Conservation (phyloP, 805 yeast genomes). For the Saturnispora silvae region DNA sequence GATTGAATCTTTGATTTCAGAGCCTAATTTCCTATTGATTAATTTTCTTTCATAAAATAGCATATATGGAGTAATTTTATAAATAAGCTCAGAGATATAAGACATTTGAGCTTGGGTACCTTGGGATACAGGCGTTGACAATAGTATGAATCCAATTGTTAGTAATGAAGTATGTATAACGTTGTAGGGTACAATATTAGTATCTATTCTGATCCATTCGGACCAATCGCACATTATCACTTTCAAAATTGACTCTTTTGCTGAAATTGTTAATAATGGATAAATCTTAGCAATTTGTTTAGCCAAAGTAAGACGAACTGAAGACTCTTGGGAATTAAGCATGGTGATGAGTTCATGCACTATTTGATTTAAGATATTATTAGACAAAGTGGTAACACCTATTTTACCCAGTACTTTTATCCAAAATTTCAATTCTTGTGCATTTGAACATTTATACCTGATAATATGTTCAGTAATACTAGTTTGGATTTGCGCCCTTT, state of each 20-base stretch:
- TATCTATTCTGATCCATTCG: background rate
- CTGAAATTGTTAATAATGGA: constrained; percentile 12
- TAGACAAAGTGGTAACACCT: too few species aligned
- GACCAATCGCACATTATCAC: background rate
- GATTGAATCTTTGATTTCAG: constrained; percentile 72
- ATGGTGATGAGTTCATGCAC: too few species aligned
- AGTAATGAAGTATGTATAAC: constrained; percentile 45
- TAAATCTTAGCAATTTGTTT: constrained; percentile 49
- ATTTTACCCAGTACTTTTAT: too few species aligned
- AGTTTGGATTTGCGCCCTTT: too few species aligned
- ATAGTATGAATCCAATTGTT: constrained; percentile 42
- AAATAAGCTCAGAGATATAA: too few species aligned
- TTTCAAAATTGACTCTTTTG: background rate
- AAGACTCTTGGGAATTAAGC: too few species aligned
- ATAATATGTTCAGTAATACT: too few species aligned
- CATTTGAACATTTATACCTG: too few species aligned
- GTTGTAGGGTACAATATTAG: constrained; percentile 26
- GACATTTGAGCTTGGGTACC: too few species aligned
- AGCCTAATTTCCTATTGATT: constrained; percentile 44
- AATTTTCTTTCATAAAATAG: constrained; percentile 50
- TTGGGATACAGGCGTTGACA: too few species aligned
- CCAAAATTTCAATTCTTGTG: too few species aligned
- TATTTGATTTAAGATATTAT: too few species aligned
- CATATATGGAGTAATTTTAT: constrained; percentile 35
- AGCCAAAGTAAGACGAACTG: constrained; percentile 54